Evolutionary conservation across 2,329 filamentous ascomycete genomes (phyloP), one percentile per base, ranked within the genome.

Genomic region (Exophiala calicioides): DNA sequence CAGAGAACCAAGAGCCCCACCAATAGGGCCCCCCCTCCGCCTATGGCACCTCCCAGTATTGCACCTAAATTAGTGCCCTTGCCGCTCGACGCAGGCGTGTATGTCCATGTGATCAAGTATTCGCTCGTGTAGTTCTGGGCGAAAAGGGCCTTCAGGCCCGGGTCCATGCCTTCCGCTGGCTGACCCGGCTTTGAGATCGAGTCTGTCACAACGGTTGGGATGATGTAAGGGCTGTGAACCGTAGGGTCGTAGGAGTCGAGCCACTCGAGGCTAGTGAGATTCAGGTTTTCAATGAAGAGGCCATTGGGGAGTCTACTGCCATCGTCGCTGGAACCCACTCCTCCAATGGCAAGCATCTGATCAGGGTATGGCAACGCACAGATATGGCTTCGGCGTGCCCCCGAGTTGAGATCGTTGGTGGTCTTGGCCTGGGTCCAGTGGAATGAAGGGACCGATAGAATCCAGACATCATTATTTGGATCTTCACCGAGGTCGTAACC

Each of bases 21-120:
- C n/a, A 73, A 72, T 1, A 75, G 76, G 29, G 84, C 55, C 34
- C 80, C 66, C 33, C 82, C 72, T 2, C 81, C 68, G 3, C 80
- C 80, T 1, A 82, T 68, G 4, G 84, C 73, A 3, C 82, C 79
- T 9, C 80, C 81, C 0, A 85, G 64, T 2, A 85, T 76, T 0
- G 82, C 80, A 0, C 74, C 75, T 1, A 84, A 72, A 71, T 79
- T 85, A 4, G 65, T 65, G 0, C 81, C 79, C 3, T 79, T 72
- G 16, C 72, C 65, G 10, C 67, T 21, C 48, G 3, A 62, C 43
- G 7, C 55, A 60, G 3, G 57, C 61, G 62, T 57, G 52, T 86
- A 87, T 0, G 84, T 82, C 58, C 80, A 86, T 60, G 75, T 83
- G 0, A 68, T 75, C 4, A 66, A 68, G 33, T 86, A 77, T 56